phyloP scores from a whole-genome alignment of 352 stramenopile genomes.

The Elongisporangium senticosum region DNA sequence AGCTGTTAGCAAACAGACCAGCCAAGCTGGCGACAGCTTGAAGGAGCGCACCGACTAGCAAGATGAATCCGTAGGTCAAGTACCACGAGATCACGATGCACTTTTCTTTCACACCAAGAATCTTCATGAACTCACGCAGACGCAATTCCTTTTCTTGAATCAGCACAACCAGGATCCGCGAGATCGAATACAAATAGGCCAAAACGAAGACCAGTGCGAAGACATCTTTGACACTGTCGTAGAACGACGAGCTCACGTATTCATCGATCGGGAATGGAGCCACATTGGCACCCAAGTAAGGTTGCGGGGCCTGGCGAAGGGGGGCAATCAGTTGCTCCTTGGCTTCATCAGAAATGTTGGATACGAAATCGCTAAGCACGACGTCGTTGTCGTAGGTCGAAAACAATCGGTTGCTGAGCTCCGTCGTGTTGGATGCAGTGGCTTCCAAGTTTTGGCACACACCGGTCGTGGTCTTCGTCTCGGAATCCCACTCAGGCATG shows the following conservation, averaged over 20 bases:
- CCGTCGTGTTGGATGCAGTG: constrained; percentile 18
- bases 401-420: constrained; percentile 29
- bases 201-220: constrained; percentile 87
- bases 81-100: constrained; percentile 69
- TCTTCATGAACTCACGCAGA: constrained; percentile 87
- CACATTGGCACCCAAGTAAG: constrained; percentile 36
- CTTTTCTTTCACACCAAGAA: constrained; percentile 81
- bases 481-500: constrained; percentile 23
- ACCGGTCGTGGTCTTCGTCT: constrained; percentile 17
- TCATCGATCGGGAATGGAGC: constrained; percentile 49
- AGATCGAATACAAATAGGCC: constrained; percentile 84
- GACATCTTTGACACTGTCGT: constrained; percentile 39
- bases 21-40: constrained; percentile 35
- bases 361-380: constrained; percentile 23
- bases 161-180: constrained; percentile 70
- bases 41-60: constrained; percentile 54
- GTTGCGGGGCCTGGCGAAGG: constrained; percentile 53
- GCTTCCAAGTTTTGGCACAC: constrained; percentile 23
- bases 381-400: constrained; percentile 35
- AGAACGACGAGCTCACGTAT: constrained; percentile 63
- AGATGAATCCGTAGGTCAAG: constrained; percentile 82
- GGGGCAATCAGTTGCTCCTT: constrained; percentile 35
- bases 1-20: constrained; percentile 37
- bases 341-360: constrained; percentile 19
- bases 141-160: constrained; percentile 88